Evolutionary conservation across 305 asterid genomes (phyloP).

Genomic region (Withania somnifera): DNA sequence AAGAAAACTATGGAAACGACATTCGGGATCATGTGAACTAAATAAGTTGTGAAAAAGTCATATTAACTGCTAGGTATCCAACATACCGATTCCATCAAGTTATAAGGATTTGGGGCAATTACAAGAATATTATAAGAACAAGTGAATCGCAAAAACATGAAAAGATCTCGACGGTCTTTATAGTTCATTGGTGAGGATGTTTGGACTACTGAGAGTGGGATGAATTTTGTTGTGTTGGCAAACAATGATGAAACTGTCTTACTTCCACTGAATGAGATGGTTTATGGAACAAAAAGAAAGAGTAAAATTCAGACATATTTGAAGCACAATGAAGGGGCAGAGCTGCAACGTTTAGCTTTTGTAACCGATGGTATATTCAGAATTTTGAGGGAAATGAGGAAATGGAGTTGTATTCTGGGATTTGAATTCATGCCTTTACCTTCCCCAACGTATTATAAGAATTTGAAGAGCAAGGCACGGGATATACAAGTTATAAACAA

Average conservation of each 20-base stretch:
- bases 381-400: slow-evolving; percentile 78
- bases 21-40: no score
- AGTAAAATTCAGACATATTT: slow-evolving; percentile 88
- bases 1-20: no score
- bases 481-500: slow-evolving; percentile 62
- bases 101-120: no score
- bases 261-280: slow-evolving; percentile 74
- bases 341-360: slow-evolving; percentile 86
- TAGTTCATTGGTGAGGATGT: slow-evolving; percentile 74
- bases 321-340: slow-evolving; percentile 93
- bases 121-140: no score
- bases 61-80: no score
- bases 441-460: slow-evolving; percentile 64
- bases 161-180: no score
- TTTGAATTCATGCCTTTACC: slow-evolving; percentile 97
- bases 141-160: no score
- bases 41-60: no score
- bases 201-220: slow-evolving; percentile 78
- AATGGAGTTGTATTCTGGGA: slow-evolving; percentile 75
- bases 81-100: no score
- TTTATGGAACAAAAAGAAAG: slow-evolving; percentile 78
- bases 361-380: slow-evolving; percentile 56
- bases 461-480: slow-evolving; percentile 54
- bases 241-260: slow-evolving; percentile 61
- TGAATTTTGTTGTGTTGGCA: slow-evolving; percentile 74